These are phyloP conservation scores for Moniliella sp. DNA, from an alignment of 1,284 basidiomycete species.

Conservation along the genomic window DNA sequence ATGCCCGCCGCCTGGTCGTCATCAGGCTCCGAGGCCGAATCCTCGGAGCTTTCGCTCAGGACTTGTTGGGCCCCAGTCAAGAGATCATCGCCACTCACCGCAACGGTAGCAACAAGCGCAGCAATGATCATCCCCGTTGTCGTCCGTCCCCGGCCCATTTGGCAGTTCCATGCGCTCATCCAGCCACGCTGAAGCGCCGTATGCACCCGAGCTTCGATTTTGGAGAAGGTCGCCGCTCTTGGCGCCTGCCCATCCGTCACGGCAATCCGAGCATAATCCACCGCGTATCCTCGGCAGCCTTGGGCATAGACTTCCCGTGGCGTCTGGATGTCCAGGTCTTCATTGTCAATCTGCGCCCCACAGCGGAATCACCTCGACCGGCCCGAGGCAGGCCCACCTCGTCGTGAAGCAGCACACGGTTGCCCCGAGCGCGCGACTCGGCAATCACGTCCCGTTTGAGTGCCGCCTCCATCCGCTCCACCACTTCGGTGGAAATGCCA, in stretches of 20 bases:
- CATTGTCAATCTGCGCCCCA: conserved; percentile 67
- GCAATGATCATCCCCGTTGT: conserved; percentile 33
- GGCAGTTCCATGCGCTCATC: conserved; percentile 27
- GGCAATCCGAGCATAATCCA: conserved; percentile 28
- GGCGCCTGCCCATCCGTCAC: conserved; percentile 34
- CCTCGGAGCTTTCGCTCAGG: neutral
- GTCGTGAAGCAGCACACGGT: conserved; percentile 68
- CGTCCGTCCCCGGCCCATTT: conserved; percentile 32
- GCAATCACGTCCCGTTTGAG: conserved; percentile 73
- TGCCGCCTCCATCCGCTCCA: conserved; percentile 73
- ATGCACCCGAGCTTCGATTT: conserved; percentile 24
- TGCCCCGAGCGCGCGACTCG: conserved; percentile 53
- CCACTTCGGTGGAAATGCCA: conserved; percentile 71
- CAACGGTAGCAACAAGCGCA: conserved; percentile 20
- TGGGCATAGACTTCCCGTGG: conserved; percentile 20
- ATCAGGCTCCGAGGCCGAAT: too few relatives aligned
- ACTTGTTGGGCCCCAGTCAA: conserved; percentile 8
- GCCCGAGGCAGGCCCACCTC: conserved; percentile 69
- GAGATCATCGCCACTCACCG: neutral
- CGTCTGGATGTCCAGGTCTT: conserved; percentile 46
- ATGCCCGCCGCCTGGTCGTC: too few relatives aligned
- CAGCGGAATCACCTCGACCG: conserved; percentile 42
- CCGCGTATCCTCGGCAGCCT: conserved; percentile 22
- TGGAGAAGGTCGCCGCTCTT: conserved; percentile 26
- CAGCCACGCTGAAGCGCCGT: conserved; percentile 16